Percentiles rank a stretch among this genome's conserved stretches.
Conservation (phyloP, 2,329 filamentous ascomycete species). For the Calonectria henricotiae region DNA sequence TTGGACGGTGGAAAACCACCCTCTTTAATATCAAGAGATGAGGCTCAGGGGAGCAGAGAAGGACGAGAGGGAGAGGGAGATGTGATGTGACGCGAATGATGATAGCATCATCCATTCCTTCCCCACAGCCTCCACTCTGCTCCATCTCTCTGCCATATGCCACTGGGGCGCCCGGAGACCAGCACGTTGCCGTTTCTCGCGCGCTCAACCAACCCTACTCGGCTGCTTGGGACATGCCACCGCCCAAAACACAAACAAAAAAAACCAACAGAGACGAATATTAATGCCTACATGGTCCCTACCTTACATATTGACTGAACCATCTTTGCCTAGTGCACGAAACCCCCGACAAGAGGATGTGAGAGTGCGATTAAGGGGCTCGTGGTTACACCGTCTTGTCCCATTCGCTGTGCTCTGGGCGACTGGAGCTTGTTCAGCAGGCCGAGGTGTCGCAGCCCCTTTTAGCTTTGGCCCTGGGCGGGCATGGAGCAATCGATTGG, state of each 20-base stretch:
- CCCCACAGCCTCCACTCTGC: constrained; percentile 7
- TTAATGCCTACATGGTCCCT: constrained; percentile 42
- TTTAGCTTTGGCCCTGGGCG: constrained; percentile 30
- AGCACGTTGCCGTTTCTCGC: constrained; percentile 44
- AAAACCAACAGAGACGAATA: constrained; percentile 45
- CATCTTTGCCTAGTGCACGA: constrained; percentile 33
- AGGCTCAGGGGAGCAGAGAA: constrained; percentile 38
- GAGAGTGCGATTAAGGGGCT: constrained; percentile 38
- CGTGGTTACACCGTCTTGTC: constrained; percentile 48
- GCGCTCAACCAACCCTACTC: constrained; percentile 39
- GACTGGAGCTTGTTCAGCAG: constrained; percentile 35
- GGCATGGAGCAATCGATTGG: constrained; percentile 33
- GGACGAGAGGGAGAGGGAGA: background rate
- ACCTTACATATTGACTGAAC: constrained; percentile 45
- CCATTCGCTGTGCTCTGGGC: constrained; percentile 46
- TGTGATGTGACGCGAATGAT: constrained; percentile 24
- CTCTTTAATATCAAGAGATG: constrained; percentile 62
- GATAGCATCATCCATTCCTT: constrained; percentile 20
- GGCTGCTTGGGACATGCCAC: constrained; percentile 41
- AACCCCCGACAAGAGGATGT: constrained; percentile 23
- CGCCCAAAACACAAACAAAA: constrained; percentile 38
- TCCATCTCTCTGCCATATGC: constrained; percentile 31
- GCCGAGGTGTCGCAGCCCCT: constrained; percentile 31
- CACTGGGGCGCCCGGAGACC: constrained; percentile 40
- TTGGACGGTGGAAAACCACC: constrained; percentile 65